Conservation (phyloP, 2,329 filamentous ascomycete species). For the Clarireedia homoeocarpa region DNA sequence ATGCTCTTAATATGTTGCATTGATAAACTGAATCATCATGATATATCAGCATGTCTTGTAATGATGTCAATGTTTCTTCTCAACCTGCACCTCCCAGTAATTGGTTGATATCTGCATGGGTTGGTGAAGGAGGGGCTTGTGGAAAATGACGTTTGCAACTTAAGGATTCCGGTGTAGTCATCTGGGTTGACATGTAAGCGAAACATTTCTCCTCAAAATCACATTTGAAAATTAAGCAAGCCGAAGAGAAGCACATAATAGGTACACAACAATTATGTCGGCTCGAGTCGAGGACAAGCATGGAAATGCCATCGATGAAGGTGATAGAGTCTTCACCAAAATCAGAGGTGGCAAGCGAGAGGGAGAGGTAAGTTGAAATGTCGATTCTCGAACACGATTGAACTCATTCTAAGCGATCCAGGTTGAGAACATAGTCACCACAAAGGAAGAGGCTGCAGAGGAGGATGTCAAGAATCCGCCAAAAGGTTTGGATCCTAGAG, state of each 20-base stretch:
- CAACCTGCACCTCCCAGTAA: too few species aligned
- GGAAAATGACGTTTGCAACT: too few species aligned
- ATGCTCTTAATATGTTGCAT: neutral
- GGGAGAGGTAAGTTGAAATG: conserved; percentile 25
- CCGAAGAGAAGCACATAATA: neutral
- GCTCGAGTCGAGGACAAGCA: conserved; percentile 28
- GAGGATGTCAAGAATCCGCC: conserved; percentile 35
- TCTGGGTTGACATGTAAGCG: neutral
- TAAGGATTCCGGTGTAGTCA: neutral
- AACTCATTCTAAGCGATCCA: conserved; percentile 10
- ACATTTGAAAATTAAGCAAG: neutral
- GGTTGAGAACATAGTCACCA: conserved; percentile 33
- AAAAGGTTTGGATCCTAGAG: conserved; percentile 25
- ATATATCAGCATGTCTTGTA: too few species aligned
- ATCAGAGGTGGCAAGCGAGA: conserved; percentile 34
- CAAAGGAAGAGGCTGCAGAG: conserved; percentile 30
- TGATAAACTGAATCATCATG: neutral
- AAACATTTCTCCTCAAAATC: neutral
- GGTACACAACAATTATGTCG: conserved; percentile 5
- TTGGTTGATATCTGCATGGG: too few species aligned
- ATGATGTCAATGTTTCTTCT: too few species aligned
- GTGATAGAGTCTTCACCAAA: conserved; percentile 35
- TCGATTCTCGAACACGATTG: neutral
- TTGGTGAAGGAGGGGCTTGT: too few species aligned
- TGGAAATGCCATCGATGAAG: conserved; percentile 32